A percentile compares a stretch with the other conserved stretches of the same genome.
These are phyloP conservation scores for Cadophora luteo-olivacea DNA, from an alignment of 2,329 filamentous ascomycete species.

Conservation along the genomic window DNA sequence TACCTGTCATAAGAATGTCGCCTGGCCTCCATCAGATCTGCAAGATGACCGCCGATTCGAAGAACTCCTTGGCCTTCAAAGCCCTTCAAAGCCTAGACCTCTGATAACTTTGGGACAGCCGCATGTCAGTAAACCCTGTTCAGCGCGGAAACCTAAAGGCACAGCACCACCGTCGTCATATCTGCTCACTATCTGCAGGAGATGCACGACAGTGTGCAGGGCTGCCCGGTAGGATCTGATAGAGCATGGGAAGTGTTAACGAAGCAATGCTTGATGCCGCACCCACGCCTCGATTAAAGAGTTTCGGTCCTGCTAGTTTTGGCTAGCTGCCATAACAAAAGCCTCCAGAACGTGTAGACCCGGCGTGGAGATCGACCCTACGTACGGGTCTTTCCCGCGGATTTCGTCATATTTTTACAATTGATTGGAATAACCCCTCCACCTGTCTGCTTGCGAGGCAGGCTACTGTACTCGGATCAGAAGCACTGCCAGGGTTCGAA, in stretches of 20 bases:
- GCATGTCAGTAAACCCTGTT: slow-evolving; percentile 8
- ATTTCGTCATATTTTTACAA: neutral
- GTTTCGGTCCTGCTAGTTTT: slow-evolving; percentile 8
- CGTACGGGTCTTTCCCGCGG: neutral
- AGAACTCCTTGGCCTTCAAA: neutral
- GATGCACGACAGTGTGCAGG: slow-evolving; percentile 6
- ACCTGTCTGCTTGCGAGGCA: neutral
- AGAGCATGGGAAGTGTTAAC: neutral
- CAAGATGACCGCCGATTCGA: neutral
- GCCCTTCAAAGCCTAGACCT: slow-evolving; percentile 2
- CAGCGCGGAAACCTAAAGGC: neutral
- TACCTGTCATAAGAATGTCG: neutral
- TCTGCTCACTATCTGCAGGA: neutral
- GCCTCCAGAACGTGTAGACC: neutral
- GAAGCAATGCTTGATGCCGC: neutral
- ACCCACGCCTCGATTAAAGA: neutral
- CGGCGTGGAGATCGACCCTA: neutral
- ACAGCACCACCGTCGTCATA: slow-evolving; percentile 3
- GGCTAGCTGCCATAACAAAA: neutral
- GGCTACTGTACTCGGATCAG: neutral
- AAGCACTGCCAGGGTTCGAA: neutral
- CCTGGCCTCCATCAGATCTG: neutral
- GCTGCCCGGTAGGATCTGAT: neutral
- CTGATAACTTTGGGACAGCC: neutral
- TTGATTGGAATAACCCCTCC: neutral